phyloP scores from a whole-genome alignment of 2,329 filamentous ascomycete species.

The Alternaria sp. region DNA sequence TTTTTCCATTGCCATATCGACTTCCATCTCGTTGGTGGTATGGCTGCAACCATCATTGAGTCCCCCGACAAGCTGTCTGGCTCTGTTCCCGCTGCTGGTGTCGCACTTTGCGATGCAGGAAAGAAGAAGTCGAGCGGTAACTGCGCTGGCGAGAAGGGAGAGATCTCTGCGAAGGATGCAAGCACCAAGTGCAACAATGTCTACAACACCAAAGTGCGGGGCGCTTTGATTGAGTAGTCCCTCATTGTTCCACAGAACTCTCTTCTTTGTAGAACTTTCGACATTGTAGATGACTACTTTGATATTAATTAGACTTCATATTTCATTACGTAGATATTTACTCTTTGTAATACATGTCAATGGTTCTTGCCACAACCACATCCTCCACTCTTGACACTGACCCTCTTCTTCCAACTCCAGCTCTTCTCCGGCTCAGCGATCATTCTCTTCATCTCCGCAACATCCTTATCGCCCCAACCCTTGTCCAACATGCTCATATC shows the following conservation, averaged over 20 bases:
- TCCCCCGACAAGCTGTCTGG: slow-evolving; percentile 33
- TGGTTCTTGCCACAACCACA: slow-evolving; percentile 28
- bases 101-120: slow-evolving; percentile 22
- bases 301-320: not conserved
- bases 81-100: slow-evolving; percentile 21
- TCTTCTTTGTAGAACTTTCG: not conserved
- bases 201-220: slow-evolving; percentile 28
- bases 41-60: slow-evolving; percentile 40
- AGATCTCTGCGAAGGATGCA: slow-evolving; percentile 27
- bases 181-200: slow-evolving; percentile 39
- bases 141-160: slow-evolving; percentile 26
- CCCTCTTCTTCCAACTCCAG: slow-evolving; percentile 48
- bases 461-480: slow-evolving; percentile 40
- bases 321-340: not conserved
- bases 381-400: slow-evolving; percentile 28
- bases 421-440: slow-evolving; percentile 35
- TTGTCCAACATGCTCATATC: slow-evolving; percentile 44
- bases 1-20: slow-evolving; percentile 48
- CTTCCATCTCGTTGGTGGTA: slow-evolving; percentile 42
- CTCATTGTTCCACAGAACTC: not conserved
- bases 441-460: slow-evolving; percentile 41
- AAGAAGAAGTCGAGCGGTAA: slow-evolving; percentile 28
- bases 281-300: not conserved
- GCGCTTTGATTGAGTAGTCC: not conserved
- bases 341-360: not conserved